Base-by-base conservation (phyloP, 1,139 yeast genomes). In the Suhomyces chickasaworum region DNA sequence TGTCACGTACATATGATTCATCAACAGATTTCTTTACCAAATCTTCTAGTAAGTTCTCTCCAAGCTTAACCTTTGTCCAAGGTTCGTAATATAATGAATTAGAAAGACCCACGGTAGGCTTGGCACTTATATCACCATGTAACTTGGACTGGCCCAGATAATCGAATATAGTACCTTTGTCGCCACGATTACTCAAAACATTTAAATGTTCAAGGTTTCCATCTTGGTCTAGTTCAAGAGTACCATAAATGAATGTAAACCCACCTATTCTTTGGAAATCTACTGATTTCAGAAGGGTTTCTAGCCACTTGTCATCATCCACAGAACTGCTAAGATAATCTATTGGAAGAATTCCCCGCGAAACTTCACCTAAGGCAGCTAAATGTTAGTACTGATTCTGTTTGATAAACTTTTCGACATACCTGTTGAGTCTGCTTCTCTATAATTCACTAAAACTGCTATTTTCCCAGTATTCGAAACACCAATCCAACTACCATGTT, bases 401-500 rank as follows among this genome's bases (percentile, higher is more conserved):
- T 20, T 27, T 3, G 7, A 3, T n/a, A 2, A 5, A 15, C 18
- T 18, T 16, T 15, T 16, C 35, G 46, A 64, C 68, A 48, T 58
- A 64, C 68, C 48, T 21, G 47, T 45, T 17, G 53, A 48, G 33
- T 61, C 64, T 3, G 56, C 52, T 59, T 80, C 84, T 59, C 89
- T 70, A 58, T 80, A 84, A 61, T 93, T 93, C 17, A 93, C 83
- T 37, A 93, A 71, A 2, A 86, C 86, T 0, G 96, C 88, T 2
- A 91, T 52, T 48, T 80, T 76, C 0, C 95, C 95, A 3, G 60
- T 63, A 27, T 70, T 70, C 39, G 83, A 78, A 2, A 86, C 77
- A 0, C 97, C 97, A 2, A 89, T 80, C 99, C 99, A 93, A 0
- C 97, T 88, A 0, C 99, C 98, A 56, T 82, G 89, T 52, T 83